phyloP scores from a whole-genome alignment of 257 asterid species.

The Anisodus tanguticus region DNA sequence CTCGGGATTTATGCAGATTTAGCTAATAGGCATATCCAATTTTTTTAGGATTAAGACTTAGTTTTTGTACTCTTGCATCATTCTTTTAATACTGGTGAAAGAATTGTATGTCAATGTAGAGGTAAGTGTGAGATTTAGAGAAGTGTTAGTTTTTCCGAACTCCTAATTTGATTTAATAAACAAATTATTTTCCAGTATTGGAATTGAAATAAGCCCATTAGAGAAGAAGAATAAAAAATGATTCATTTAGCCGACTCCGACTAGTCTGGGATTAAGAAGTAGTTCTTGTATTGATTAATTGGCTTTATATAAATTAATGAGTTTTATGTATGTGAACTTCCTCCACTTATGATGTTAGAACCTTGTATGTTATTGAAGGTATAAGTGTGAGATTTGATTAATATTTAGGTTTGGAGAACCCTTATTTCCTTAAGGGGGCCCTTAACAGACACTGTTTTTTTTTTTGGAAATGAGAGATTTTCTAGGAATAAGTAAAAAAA shows the following conservation, averaged over 20 bases:
- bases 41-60: not conserved
- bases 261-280: not conserved
- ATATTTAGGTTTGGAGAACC: not conserved
- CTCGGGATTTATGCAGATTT: not conserved
- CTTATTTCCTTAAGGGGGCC: too few relatives aligned
- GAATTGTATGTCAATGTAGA: not conserved
- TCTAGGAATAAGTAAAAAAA: not conserved
- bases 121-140: not conserved
- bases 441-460: not conserved
- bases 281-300: slow-evolving; percentile 23
- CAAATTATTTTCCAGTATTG: not conserved
- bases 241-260: not conserved
- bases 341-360: not conserved
- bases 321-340: not conserved
- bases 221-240: not conserved
- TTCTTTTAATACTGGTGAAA: slow-evolving; percentile 15
- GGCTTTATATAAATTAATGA: not conserved
- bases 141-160: not conserved
- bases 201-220: not conserved
- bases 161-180: not conserved
- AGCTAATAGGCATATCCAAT: not conserved
- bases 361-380: not conserved
- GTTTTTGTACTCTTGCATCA: not conserved
- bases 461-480: not conserved
- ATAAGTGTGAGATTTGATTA: not conserved